These are phyloP conservation scores for Conoideocrella luteorostrata DNA, from an alignment of 2,329 filamentous ascomycete genomes.

Conservation along the genomic window DNA sequence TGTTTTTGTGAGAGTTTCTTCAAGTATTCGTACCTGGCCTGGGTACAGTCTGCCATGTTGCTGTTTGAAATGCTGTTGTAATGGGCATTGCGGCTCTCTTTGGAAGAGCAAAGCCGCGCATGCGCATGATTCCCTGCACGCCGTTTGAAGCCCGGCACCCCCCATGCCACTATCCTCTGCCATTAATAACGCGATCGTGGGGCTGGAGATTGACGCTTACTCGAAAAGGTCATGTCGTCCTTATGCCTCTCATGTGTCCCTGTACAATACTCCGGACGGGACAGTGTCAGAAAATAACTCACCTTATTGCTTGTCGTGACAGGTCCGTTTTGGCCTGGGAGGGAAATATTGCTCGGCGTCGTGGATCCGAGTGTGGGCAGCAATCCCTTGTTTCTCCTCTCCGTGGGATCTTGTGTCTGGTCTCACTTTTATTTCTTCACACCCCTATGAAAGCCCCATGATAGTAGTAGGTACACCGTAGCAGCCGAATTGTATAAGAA, in stretches of 20 bases:
- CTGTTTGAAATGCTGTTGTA: too few species aligned
- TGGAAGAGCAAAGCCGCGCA: too few species aligned
- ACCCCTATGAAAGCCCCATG: not conserved
- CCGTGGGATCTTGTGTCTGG: not conserved
- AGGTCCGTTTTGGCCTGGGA: not conserved
- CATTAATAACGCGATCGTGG: slow-evolving; percentile 5
- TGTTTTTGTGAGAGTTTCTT: too few species aligned
- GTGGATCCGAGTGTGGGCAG: not conserved
- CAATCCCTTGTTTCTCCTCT: not conserved
- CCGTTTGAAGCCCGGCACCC: not conserved
- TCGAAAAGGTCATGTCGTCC: not conserved
- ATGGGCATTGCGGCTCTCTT: too few species aligned
- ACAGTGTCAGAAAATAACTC: slow-evolving; percentile 4
- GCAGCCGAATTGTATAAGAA: slow-evolving; percentile 4
- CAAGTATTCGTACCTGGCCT: too few species aligned
- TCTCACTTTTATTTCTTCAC: not conserved
- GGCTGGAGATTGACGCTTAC: slow-evolving; percentile 1
- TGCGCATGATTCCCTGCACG: not conserved
- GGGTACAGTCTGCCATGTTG: too few species aligned
- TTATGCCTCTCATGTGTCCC: too few species aligned
- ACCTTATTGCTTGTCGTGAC: not conserved
- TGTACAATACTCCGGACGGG: not conserved
- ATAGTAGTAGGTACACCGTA: not conserved
- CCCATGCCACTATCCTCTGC: not conserved
- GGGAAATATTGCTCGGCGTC: not conserved